These are phyloP conservation scores for Leccinum subspadiceum DNA, from an alignment of 1,284 basidiomycete species.

Conservation along the genomic window DNA sequence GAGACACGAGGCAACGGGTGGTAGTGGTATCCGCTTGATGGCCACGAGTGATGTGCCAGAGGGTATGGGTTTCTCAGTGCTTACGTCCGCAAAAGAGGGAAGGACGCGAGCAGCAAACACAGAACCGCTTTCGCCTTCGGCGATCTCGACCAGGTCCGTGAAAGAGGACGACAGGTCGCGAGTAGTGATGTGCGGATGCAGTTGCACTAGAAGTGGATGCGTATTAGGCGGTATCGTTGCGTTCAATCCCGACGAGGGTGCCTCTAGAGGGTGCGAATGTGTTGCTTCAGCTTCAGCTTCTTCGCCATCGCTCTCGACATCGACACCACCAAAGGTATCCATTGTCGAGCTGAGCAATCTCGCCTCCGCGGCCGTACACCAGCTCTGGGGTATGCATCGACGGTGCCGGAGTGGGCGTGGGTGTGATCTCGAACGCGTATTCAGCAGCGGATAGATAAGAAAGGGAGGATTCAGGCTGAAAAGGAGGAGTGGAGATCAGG, in stretches of 20 bases:
- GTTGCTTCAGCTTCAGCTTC: constrained; percentile 6
- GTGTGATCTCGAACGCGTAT: constrained; percentile 1
- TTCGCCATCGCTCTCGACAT: constrained; percentile 17
- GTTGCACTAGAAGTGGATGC: constrained; percentile 47
- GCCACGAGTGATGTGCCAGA: constrained; percentile 51
- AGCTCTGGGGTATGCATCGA: constrained; percentile 21
- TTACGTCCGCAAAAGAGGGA: constrained; percentile 36
- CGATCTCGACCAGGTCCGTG: constrained; percentile 67
- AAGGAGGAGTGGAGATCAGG: neutral
- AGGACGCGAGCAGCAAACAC: constrained; percentile 62
- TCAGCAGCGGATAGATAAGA: neutral
- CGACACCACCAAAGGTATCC: constrained; percentile 40
- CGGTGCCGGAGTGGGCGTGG: neutral
- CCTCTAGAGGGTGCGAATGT: constrained; percentile 27
- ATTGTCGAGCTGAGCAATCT: constrained; percentile 32
- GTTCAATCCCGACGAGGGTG: constrained; percentile 15
- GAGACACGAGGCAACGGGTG: constrained; percentile 37
- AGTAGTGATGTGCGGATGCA: constrained; percentile 54
- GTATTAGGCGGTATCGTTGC: constrained; percentile 22
- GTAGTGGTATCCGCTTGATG: constrained; percentile 66
- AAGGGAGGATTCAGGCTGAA: constrained; percentile 11
- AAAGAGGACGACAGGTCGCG: constrained; percentile 59
- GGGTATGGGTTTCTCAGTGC: constrained; percentile 22
- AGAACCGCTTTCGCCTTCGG: constrained; percentile 75
- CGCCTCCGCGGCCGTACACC: constrained; percentile 23